Conservation (phyloP, 2,329 filamentous ascomycete genomes). For the Coniochaeta prunicola region DNA sequence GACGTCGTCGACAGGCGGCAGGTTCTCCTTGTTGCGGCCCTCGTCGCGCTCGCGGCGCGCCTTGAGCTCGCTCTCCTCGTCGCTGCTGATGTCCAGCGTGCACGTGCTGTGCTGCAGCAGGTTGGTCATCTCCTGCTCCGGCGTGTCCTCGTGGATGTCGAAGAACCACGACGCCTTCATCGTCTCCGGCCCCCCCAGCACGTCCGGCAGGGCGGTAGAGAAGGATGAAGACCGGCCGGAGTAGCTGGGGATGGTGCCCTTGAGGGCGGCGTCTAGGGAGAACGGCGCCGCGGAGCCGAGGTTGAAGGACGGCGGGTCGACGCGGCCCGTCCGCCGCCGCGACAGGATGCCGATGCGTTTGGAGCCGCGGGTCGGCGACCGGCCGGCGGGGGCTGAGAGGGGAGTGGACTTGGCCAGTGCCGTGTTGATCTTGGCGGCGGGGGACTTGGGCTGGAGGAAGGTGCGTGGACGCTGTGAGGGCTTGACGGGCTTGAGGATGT, state of each 20-base stretch:
- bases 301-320: conserved; percentile 61
- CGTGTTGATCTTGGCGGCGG: conserved; percentile 37
- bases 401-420: conserved; percentile 41
- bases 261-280: conserved; percentile 77
- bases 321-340: conserved; percentile 57
- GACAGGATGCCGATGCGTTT: conserved; percentile 64
- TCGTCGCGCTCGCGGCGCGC: conserved; percentile 45
- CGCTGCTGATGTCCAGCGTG: conserved; percentile 80
- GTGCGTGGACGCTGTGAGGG: conserved; percentile 31
- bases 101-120: conserved; percentile 86
- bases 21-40: conserved; percentile 82
- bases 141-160: conserved; percentile 87
- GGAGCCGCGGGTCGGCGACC: conserved; percentile 63
- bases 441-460: conserved; percentile 46
- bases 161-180: conserved; percentile 81
- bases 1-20: conserved; percentile 64
- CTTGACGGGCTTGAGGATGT: conserved; percentile 23
- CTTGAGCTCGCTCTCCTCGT: conserved; percentile 64
- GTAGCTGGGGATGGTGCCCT: conserved; percentile 63
- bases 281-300: conserved; percentile 56
- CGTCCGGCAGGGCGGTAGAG: conserved; percentile 21
- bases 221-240: conserved; percentile 29
- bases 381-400: conserved; percentile 65
- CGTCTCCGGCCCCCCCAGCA: conserved; percentile 37
- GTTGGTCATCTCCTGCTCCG: conserved; percentile 86